Evolutionary conservation across 805 yeast genomes (phyloP).

Genomic region (Cyberlindnera americana): DNA sequence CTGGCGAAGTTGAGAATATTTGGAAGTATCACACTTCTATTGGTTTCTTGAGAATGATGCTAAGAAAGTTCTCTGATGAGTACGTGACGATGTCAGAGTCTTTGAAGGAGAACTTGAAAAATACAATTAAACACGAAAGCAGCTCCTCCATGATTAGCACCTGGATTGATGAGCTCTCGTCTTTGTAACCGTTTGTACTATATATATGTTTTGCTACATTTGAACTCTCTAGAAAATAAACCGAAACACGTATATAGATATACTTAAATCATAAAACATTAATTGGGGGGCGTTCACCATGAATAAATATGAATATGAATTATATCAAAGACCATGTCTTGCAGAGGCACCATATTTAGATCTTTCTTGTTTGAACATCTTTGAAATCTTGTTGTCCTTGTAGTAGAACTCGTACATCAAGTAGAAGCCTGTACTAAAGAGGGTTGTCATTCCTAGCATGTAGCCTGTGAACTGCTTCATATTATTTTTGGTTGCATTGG

Average conservation of each 20-base stretch:
- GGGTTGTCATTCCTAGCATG: slow-evolving; percentile 19
- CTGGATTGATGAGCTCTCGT: slow-evolving; percentile 33
- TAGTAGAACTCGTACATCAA: slow-evolving; percentile 24
- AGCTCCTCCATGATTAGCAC: slow-evolving; percentile 27
- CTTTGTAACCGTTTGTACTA: slow-evolving; percentile 4
- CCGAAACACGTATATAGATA: too few species aligned
- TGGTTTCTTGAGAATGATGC: slow-evolving; percentile 35
- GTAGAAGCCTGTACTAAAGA: slow-evolving; percentile 19
- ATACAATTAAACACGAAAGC: slow-evolving; percentile 31
- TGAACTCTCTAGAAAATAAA: too few species aligned
- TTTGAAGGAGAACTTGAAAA: slow-evolving; percentile 33
- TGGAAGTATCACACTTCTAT: slow-evolving; percentile 41
- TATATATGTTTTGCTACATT: neutral
- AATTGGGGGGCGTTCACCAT: neutral
- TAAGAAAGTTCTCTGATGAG: slow-evolving; percentile 45
- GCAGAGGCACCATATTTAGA: slow-evolving; percentile 11
- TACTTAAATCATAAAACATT: neutral
- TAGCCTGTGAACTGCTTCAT: slow-evolving; percentile 16
- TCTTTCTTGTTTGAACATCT: slow-evolving; percentile 23
- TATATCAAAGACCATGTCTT: slow-evolving; percentile 12
- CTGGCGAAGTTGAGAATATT: slow-evolving; percentile 32
- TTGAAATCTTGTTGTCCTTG: slow-evolving; percentile 25
- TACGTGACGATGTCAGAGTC: slow-evolving; percentile 31
- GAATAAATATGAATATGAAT: neutral
- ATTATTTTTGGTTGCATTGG: slow-evolving; percentile 9